These are phyloP conservation scores for Pseudevernia furfuracea DNA, from an alignment of 495 filamentous ascomycete species.

Conservation along the genomic window DNA sequence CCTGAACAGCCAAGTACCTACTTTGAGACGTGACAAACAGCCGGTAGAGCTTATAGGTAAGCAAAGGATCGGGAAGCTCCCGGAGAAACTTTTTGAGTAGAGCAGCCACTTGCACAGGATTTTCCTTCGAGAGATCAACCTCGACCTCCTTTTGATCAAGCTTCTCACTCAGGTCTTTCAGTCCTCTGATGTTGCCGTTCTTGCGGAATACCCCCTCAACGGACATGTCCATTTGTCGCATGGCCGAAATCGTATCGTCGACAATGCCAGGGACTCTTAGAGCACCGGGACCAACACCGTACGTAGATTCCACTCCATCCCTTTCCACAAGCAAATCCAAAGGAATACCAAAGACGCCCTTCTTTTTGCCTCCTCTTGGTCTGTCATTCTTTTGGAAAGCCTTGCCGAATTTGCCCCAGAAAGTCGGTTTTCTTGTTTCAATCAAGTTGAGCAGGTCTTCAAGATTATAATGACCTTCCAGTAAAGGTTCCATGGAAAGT, in stretches of 20 bases:
- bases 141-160: slow-evolving; percentile 79
- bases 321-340: slow-evolving; percentile 79
- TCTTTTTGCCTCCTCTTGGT: slow-evolving; percentile 76
- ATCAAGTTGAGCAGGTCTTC: slow-evolving; percentile 94
- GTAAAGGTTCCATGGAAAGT: slow-evolving; percentile 85
- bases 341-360: slow-evolving; percentile 84
- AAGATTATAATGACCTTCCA: slow-evolving; percentile 82
- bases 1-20: slow-evolving; percentile 34
- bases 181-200: slow-evolving; percentile 90
- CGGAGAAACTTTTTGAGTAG: slow-evolving; percentile 92
- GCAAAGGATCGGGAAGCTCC: slow-evolving; percentile 86
- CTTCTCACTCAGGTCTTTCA: slow-evolving; percentile 73
- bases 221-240: slow-evolving; percentile 98
- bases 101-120: slow-evolving; percentile 87
- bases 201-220: slow-evolving; percentile 99
- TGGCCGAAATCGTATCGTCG: slow-evolving; percentile 84
- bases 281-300: slow-evolving; percentile 87
- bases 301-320: slow-evolving; percentile 90
- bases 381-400: slow-evolving; percentile 78
- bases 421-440: slow-evolving; percentile 84
- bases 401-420: slow-evolving; percentile 97
- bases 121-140: slow-evolving; percentile 75
- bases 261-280: slow-evolving; percentile 82
- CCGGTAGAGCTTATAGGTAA: slow-evolving; percentile 90
- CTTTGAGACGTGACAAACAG: slow-evolving; percentile 86